Evolutionary conservation across 805 yeast species (phyloP).

Genomic region (Candida andamanensis): DNA sequence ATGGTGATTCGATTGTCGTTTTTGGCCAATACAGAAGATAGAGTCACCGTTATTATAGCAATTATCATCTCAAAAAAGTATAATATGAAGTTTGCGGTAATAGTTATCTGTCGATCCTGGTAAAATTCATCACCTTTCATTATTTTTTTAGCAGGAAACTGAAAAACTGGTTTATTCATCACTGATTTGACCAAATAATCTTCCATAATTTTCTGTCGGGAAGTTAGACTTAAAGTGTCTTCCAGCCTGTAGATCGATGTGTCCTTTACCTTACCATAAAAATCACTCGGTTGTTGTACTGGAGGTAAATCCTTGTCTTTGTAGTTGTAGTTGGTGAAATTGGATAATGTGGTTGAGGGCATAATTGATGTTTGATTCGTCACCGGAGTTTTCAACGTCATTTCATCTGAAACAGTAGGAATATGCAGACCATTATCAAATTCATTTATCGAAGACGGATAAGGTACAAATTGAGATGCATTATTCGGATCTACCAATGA

Average conservation of each 20-base stretch:
- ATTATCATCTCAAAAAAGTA: slow-evolving; percentile 27
- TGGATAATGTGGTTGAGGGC: slow-evolving; percentile 9
- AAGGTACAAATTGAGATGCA: slow-evolving; percentile 11
- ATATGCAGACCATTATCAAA: slow-evolving; percentile 6
- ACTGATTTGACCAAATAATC: slow-evolving; percentile 24
- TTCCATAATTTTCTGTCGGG: slow-evolving; percentile 22
- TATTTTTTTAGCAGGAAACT: slow-evolving; percentile 16
- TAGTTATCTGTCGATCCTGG: slow-evolving; percentile 11
- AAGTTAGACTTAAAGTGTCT: slow-evolving; percentile 16
- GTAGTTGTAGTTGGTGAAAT: slow-evolving; percentile 4
- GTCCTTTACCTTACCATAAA: slow-evolving; percentile 4
- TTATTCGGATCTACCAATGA: slow-evolving; percentile 6
- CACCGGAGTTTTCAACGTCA: slow-evolving; percentile 3
- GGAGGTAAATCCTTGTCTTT: slow-evolving; percentile 21
- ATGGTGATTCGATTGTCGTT: slow-evolving; percentile 18
- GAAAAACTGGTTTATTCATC: slow-evolving; percentile 28
- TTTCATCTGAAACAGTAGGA: slow-evolving; percentile 10
- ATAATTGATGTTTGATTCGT: slow-evolving; percentile 10
- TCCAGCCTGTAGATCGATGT: slow-evolving; percentile 2
- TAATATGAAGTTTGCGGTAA: slow-evolving; percentile 24
- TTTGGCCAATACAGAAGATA: slow-evolving; percentile 21
- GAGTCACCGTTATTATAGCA: slow-evolving; percentile 22
- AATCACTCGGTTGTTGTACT: slow-evolving; percentile 16
- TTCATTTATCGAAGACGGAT: slow-evolving; percentile 10
- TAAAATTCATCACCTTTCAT: slow-evolving; percentile 12